A percentile compares a stretch with the other conserved stretches of the same genome.
phyloP scores from a whole-genome alignment of 495 filamentous ascomycete species.

The Amniculicola lignicola region DNA sequence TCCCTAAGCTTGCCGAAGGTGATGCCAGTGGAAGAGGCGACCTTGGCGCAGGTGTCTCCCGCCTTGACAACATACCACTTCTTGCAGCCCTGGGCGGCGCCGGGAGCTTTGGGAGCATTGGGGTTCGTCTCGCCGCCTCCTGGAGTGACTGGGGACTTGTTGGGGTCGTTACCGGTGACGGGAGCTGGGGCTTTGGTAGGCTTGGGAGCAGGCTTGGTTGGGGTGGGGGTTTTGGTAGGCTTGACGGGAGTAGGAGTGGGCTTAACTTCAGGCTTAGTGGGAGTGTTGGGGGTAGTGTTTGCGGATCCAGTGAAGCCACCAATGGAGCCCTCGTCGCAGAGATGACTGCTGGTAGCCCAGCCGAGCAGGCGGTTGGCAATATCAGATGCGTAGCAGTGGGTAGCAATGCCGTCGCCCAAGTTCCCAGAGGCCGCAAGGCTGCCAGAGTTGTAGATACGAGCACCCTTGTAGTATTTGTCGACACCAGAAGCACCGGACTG shows the following conservation, averaged over 20 bases:
- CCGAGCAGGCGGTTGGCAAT: conserved; percentile 57
- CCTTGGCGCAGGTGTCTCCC: conserved; percentile 24
- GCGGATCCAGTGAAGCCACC: conserved; percentile 6
- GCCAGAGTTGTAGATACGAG: conserved; percentile 59
- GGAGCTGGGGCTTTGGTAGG: neutral
- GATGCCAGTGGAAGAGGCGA: neutral
- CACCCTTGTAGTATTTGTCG: conserved; percentile 49
- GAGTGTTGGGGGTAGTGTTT: neutral
- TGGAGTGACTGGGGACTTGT: neutral
- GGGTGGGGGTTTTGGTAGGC: neutral
- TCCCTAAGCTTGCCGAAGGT: conserved; percentile 5
- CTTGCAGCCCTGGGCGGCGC: conserved; percentile 20
- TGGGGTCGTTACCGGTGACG: neutral
- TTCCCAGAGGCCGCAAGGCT: conserved; percentile 47
- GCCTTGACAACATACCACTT: conserved; percentile 25
- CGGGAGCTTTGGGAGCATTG: conserved; percentile 2
- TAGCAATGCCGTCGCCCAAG: conserved; percentile 51
- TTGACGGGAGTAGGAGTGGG: neutral
- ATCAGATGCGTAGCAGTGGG: conserved; percentile 56
- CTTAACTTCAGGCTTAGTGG: neutral
- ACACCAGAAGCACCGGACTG: conserved; percentile 37
- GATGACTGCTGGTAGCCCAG: conserved; percentile 38
- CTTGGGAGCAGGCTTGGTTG: neutral
- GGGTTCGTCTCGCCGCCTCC: neutral
- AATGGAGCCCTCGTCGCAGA: conserved; percentile 32